Conservation (phyloP, 2,329 filamentous ascomycete genomes). For the Fusarium sp. region DNA sequence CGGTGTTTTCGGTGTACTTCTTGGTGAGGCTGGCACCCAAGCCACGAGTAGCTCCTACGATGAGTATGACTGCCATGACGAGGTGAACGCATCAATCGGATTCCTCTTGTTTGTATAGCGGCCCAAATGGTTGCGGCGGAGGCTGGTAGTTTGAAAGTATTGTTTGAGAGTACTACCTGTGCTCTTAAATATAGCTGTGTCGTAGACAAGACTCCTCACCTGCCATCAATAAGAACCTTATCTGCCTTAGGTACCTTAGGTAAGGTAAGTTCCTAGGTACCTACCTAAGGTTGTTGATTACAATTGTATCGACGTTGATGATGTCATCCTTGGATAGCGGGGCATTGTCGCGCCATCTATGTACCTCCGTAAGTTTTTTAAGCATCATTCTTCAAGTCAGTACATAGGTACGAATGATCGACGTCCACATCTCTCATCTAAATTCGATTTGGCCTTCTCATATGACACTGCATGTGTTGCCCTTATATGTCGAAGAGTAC, state of each 20-base stretch:
- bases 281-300: neutral
- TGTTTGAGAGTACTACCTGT: neutral
- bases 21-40: conserved; percentile 70
- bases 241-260: too few relatives aligned
- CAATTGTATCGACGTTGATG: neutral
- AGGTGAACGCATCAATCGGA: neutral
- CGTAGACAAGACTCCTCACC: neutral
- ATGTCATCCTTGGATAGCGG: neutral
- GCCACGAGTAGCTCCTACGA: conserved; percentile 75
- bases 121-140: neutral
- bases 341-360: neutral
- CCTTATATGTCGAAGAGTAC: neutral
- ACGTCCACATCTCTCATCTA: neutral
- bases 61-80: conserved; percentile 61
- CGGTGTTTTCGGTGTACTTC: conserved; percentile 60
- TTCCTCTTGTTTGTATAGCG: neutral
- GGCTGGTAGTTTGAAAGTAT: neutral
- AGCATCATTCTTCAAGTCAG: neutral
- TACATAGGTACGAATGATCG: neutral
- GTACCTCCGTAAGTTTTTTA: too few relatives aligned
- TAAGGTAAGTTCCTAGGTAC: neutral
- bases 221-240: neutral
- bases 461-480: neutral
- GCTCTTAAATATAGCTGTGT: neutral
- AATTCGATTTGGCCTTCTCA: neutral